Base-by-base conservation (phyloP, 2,329 filamentous ascomycete genomes). In the Elsinoe australis region DNA sequence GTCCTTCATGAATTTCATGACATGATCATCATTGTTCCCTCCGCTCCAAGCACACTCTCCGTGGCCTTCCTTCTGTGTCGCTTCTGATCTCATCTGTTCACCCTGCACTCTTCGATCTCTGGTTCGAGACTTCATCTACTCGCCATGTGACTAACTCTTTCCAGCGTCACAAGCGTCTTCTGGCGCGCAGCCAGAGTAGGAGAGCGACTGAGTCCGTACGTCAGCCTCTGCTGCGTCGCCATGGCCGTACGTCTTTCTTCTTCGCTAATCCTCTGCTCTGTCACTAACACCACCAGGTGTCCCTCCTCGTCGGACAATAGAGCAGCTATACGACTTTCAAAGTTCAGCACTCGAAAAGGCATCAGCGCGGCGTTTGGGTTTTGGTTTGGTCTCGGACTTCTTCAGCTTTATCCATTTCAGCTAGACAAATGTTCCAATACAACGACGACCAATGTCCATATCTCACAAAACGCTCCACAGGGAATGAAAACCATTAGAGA, bases 151-250 rank as follows among this genome's bases (percentile, higher is more conserved):
- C 41, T 45, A 15, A 34, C 44, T 32, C 45, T 10, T 32, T 24
- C 33, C 55, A 88, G 84, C 10, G 70, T 87, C 44, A 79, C 87
- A 58, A 87, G 87, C 46, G 83, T 94, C 53, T 94, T 96, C 64
- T 98, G 92, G 92, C 95, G 96, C 69, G 88, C 81, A 54, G 92
- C 92, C 19, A 76, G 92, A 55, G 81, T 98, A 63, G 92, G 92
- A 29, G 92, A 98, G 72, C 73, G 92, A 54, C 66, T 98, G 56
- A 95, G 88, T 64, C 92, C 92, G 33, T 96, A 96, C 66, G 87
- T 98, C 59, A 94, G 87, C 70, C 72, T 96, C 64, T 94, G 87
- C 65, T 96, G 90, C 65, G 74, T 95, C 24, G 68, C 87, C 59
- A 96, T 98, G 89, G 92, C 92, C 56, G 92, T 95, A 65, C 69